Evolutionary conservation across 495 filamentous ascomycete species (phyloP), one percentile per base, ranked within the genome.

Genomic region (Hypomontagnella monticulosa): DNA sequence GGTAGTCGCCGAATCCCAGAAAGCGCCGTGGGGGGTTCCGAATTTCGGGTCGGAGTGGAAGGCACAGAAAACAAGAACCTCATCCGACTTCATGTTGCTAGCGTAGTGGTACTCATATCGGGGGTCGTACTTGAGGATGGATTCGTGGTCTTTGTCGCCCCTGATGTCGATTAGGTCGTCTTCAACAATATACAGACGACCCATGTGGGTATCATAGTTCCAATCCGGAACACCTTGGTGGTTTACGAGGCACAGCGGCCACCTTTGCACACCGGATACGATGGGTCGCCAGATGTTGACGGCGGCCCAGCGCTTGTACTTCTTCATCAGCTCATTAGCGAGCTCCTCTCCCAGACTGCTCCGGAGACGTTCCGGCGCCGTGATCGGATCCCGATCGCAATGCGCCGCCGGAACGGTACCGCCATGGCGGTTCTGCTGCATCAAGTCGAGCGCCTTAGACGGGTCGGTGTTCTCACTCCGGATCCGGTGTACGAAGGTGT

Each of bases 41-140:
- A 42, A 15, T 7, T 15, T 1, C 7, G 40, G 40, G 7, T 42
- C 40, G 5, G 40, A 42, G n/a, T 42, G 40, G 40, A 42, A 42
- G 40, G 40, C 40, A n/a, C 40, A 42, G 40, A 42, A 42, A 18
- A 42, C 12, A 18, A 42, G 40, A 7, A 42, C 40, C n/a, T 42
- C 40, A 15, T 42, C 40, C 40, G 40, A 15, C 5, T 7, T 42
- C 40, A 42, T 42, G 40, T 42, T 18, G 40, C 40, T 42, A 7
- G 40, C 40, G 40, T 42, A 42, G 40, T 14, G 40, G 40, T 42
- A 42, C 40, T 42, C 40, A n/a, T 42, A 42, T 42, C 40, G 40
- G 16, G 40, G 40, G 14, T 42, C 40, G 40, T 42, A 16, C 40
- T 42, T 42, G 40, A 42, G 40, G n/a, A 42, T 42, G 16, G 40